A percentile compares a stretch with the other conserved stretches of the same genome.
Conservation (phyloP, 192 early-diverging fungal genomes). For the Coemansia sp. region DNA sequence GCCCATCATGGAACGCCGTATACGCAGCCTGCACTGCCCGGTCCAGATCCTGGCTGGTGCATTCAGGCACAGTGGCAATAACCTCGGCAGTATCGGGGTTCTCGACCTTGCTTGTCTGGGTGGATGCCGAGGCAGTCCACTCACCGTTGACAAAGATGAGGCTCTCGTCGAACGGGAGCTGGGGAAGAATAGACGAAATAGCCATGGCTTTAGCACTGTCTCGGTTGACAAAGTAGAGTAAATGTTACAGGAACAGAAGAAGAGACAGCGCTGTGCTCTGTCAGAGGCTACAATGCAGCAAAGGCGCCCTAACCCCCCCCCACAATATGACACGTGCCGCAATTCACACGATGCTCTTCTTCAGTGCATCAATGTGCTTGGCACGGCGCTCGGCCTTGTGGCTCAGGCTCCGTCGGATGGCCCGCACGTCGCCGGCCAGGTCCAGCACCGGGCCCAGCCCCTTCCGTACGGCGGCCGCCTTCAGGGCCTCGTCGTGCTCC, state of each 20-base stretch:
- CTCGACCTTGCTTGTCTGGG: constrained; percentile 18
- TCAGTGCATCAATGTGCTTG: constrained; percentile 16
- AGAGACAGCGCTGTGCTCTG: no score
- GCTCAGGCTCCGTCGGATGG: constrained; percentile 29
- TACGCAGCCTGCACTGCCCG: constrained; percentile 41
- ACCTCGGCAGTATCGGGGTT: constrained; percentile 36
- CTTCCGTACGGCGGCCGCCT: constrained; percentile 2
- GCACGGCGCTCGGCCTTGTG: constrained; percentile 31
- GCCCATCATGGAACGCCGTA: constrained; percentile 36
- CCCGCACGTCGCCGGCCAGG: constrained; percentile 28
- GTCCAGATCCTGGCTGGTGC: constrained; percentile 28
- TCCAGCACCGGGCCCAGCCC: constrained; percentile 34
- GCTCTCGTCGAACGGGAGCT: constrained; percentile 32
- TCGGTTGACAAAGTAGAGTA: no score
- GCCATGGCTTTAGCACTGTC: no score
- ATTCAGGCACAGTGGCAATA: constrained; percentile 39
- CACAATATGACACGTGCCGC: no score
- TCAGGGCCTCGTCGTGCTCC: constrained; percentile 26
- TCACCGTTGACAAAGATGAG: constrained; percentile 34
- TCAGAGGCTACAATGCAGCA: not conserved
- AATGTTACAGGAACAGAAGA: no score
- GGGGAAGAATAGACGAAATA: constrained; percentile 1
- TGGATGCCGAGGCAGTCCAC: constrained; percentile 14
- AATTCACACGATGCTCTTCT: constrained; percentile 1
- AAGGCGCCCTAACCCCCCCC: not conserved